Evolutionary conservation across 2,329 filamentous ascomycete genomes (phyloP), one percentile per base, ranked within the genome.

Genomic region (Mycosphaerella arachidis): DNA sequence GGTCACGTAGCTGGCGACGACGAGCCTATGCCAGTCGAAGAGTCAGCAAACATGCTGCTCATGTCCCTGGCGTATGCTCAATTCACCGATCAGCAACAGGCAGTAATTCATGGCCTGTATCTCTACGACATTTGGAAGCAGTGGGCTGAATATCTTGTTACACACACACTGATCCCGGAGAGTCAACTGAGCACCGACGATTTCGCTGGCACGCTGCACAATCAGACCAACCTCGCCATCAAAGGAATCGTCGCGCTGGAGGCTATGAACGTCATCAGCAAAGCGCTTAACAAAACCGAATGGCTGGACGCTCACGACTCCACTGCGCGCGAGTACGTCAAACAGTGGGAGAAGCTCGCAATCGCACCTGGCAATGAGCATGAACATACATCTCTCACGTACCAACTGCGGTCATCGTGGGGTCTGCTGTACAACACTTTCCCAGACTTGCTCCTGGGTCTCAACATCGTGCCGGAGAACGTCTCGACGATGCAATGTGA

Each of bases 11-110:
- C 59, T 57, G 63, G 66, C 9, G 51, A 46, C 12, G 82, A 82
- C 56, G 83, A 85, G 66, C 70, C 74, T 6, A 84, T 84, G 79
- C 65, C 64, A 16, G 57, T 69, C 13, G 64, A 66, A 35, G 66
- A 67, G 70, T 74, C 81, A 57, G 82, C 82, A 12, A 82, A 84
- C 66, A 78, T 83, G 69, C 50, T 84, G 43, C 79, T 82, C 58
- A 81, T 84, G 76, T 71, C 78, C 4, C 72, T 83, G 54, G 79
- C 81, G 1, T 84, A 88, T 63, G 81, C 81, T 0, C 84, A 87
- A 69, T 75, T 77, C 7, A 76, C 80, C 0, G 80, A 87, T 67
- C 77, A 70, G 1, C 73, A 51, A 12, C 69, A 85, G 67, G 71
- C 82, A 33, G 66, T 70, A 5, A 51, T 74, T 8, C 80, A 84